Evolutionary conservation across 2,329 filamentous ascomycete species (phyloP).

Genomic region (Akanthomyces dipterigenus): DNA sequence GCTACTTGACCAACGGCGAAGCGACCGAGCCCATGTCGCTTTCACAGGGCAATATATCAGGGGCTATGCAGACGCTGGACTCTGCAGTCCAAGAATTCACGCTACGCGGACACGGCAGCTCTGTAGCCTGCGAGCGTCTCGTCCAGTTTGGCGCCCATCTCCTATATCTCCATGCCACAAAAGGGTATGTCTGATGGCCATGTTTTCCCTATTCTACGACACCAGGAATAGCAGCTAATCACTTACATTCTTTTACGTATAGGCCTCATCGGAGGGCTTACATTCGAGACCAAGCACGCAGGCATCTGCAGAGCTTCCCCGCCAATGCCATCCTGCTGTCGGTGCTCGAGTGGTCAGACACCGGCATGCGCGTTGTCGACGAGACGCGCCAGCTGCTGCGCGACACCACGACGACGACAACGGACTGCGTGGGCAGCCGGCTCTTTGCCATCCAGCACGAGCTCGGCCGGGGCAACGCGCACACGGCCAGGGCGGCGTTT

Average conservation of each 20-base stretch:
- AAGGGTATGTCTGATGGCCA: slow-evolving; percentile 36
- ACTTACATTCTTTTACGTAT: slow-evolving; percentile 11
- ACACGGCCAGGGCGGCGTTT: slow-evolving; percentile 45
- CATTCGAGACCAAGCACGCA: slow-evolving; percentile 54
- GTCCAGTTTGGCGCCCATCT: slow-evolving; percentile 64
- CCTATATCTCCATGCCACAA: slow-evolving; percentile 57
- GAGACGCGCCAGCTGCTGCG: slow-evolving; percentile 63
- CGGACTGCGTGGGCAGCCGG: slow-evolving; percentile 38
- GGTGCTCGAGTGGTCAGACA: slow-evolving; percentile 67
- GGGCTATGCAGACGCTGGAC: slow-evolving; percentile 38
- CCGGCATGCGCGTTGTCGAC: slow-evolving; percentile 65
- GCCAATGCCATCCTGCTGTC: slow-evolving; percentile 69
- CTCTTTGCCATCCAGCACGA: slow-evolving; percentile 48
- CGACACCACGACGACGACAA: slow-evolving; percentile 34
- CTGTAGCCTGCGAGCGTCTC: slow-evolving; percentile 50
- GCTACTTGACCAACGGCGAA: slow-evolving; percentile 51
- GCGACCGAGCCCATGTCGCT: slow-evolving; percentile 37
- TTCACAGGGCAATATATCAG: slow-evolving; percentile 49
- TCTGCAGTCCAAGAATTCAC: slow-evolving; percentile 37
- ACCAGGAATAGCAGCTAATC: background rate
- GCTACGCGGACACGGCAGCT: slow-evolving; percentile 26
- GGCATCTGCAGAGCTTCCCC: slow-evolving; percentile 60
- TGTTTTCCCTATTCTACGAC: background rate
- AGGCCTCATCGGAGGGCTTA: slow-evolving; percentile 62
- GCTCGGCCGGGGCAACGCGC: slow-evolving; percentile 37